Conservation (phyloP, 257 asterid species). For the Haberlea rhodopensis region DNA sequence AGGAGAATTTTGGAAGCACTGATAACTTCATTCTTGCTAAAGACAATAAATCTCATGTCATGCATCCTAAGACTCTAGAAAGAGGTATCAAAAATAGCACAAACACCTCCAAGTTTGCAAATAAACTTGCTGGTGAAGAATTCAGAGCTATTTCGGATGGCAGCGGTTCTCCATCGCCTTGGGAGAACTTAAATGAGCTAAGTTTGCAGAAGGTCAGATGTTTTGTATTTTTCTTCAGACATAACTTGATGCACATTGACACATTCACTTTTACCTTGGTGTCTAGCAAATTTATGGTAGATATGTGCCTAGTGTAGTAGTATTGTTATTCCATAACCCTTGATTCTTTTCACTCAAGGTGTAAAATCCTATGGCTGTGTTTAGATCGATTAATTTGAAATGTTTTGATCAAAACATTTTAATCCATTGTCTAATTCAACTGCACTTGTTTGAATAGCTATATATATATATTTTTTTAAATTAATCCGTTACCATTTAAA, state of each 20-base stretch:
- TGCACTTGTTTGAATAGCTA: background rate
- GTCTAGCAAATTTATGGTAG: slow-evolving; percentile 2
- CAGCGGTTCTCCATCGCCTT: slow-evolving; percentile 32
- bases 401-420: background rate
- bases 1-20: slow-evolving; percentile 30
- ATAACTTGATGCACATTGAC: slow-evolving; percentile 17
- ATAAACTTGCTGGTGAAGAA: slow-evolving; percentile 31
- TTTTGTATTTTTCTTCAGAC: slow-evolving; percentile 7
- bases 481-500: background rate
- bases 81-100: slow-evolving; percentile 34
- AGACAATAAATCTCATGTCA: slow-evolving; percentile 29
- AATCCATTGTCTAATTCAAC: background rate
- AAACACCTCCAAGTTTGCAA: slow-evolving; percentile 30
- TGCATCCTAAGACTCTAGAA: slow-evolving; percentile 31
- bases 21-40: slow-evolving; percentile 37
- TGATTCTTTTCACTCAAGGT: background rate
- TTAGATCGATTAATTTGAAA: background rate
- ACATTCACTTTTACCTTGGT: slow-evolving; percentile 13
- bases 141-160: slow-evolving; percentile 24
- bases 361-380: background rate
- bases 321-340: slow-evolving; percentile 15
- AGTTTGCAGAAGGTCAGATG: slow-evolving; percentile 42
- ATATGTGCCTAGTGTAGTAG: slow-evolving; percentile 16
- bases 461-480: too few species aligned
- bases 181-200: slow-evolving; percentile 32